Percentiles rank a stretch among this genome's conserved stretches.
Conservation (phyloP, 106 monocot species). For the Gastrodia elata region DNA sequence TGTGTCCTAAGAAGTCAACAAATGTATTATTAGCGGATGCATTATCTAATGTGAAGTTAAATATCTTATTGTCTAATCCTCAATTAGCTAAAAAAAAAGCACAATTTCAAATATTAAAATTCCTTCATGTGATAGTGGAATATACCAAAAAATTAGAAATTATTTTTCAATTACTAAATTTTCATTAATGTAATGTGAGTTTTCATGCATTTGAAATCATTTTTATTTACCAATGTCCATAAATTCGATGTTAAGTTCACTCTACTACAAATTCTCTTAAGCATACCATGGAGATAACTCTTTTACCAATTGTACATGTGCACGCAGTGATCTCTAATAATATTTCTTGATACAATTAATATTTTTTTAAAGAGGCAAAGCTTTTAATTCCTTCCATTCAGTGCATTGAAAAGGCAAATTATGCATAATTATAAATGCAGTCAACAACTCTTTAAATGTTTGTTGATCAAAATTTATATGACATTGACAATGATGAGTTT, state of each 20-base stretch:
- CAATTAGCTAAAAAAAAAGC: neutral
- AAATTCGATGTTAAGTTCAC: constrained; percentile 6
- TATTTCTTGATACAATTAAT: too few relatives aligned
- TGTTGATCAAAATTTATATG: too few relatives aligned
- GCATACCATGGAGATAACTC: too few relatives aligned
- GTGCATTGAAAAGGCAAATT: too few relatives aligned
- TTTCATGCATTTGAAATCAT: neutral
- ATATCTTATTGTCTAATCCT: neutral
- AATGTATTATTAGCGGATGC: neutral
- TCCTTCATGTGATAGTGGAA: neutral
- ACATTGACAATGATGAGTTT: too few relatives aligned
- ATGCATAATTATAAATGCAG: too few relatives aligned
- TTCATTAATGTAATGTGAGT: neutral
- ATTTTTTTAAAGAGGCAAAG: too few relatives aligned
- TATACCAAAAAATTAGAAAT: too few relatives aligned
- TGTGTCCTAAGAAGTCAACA: constrained; percentile 4
- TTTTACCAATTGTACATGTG: too few relatives aligned
- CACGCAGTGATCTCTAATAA: too few relatives aligned
- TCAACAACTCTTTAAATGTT: too few relatives aligned
- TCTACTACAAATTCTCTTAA: neutral
- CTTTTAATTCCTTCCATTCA: too few relatives aligned
- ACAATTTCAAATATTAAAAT: neutral
- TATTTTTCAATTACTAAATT: neutral
- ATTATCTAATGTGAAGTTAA: neutral
- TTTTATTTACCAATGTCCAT: neutral